Percentiles rank a stretch among this genome's conserved stretches.
Evolutionary conservation across 192 early-diverging fungal genomes (phyloP).

Genomic region (Rhizophlyctis rosea): DNA sequence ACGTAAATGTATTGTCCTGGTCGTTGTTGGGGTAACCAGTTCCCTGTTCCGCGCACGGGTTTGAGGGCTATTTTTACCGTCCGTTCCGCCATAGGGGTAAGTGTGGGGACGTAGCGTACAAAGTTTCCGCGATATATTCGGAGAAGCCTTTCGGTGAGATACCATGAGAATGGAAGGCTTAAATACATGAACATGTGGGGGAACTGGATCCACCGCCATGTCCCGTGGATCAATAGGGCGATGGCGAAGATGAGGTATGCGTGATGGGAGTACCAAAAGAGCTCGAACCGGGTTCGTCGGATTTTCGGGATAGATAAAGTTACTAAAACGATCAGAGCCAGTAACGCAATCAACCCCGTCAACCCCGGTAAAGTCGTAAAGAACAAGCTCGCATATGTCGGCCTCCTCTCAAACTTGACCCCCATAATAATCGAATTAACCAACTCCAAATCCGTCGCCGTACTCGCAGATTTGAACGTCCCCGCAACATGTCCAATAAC

Average conservation of each 20-base stretch:
- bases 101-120: constrained; percentile 44
- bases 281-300: constrained; percentile 49
- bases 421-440: neutral
- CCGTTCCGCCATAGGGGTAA: neutral
- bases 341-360: neutral
- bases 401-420: neutral
- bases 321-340: neutral
- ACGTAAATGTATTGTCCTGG: constrained; percentile 78
- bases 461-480: neutral
- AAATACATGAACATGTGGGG: constrained; percentile 11
- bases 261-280: constrained; percentile 75
- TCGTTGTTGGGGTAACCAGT: constrained; percentile 64
- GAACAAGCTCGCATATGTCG: neutral
- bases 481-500: neutral
- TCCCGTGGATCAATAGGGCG: constrained; percentile 58
- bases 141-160: constrained; percentile 59
- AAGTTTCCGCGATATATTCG: constrained; percentile 52
- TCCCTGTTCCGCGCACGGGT: constrained; percentile 63
- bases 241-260: constrained; percentile 60
- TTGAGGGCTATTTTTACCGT: constrained; percentile 58
- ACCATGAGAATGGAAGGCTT: constrained; percentile 41
- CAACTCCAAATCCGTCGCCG: neutral
- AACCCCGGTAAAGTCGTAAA: neutral
- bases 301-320: neutral
- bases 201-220: constrained; percentile 12